Conservation (phyloP, 2,329 filamentous ascomycete genomes). For the Diaporthe sp. region DNA sequence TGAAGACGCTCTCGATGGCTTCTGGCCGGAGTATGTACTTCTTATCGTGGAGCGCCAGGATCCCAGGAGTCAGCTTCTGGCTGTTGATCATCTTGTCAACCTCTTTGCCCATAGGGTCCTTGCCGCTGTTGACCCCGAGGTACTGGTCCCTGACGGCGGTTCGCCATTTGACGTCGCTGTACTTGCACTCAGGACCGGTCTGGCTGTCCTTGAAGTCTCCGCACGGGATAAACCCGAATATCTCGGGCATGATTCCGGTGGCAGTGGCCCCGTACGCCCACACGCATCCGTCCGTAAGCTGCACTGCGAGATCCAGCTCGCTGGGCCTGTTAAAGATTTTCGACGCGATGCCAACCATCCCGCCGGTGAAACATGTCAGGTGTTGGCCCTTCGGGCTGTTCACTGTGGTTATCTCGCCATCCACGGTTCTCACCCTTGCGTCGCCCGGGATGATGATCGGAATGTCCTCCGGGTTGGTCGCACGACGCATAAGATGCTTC, state of each 20-base stretch:
- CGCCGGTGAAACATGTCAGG: conserved; percentile 74
- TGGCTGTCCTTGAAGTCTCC: conserved; percentile 45
- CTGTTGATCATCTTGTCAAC: conserved; percentile 34
- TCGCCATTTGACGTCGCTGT: conserved; percentile 47
- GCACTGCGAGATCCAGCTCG: conserved; percentile 69
- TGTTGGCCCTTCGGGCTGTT: conserved; percentile 63
- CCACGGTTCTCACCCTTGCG: conserved; percentile 49
- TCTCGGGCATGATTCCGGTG: conserved; percentile 74
- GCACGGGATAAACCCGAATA: conserved; percentile 63
- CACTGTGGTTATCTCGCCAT: conserved; percentile 45
- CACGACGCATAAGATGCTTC: conserved; percentile 57
- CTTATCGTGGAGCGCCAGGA: conserved; percentile 67
- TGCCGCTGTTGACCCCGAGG: conserved; percentile 18
- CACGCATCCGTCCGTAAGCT: conserved; percentile 74
- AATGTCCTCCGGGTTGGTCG: conserved; percentile 53
- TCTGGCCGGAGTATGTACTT: conserved; percentile 80
- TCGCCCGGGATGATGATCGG: conserved; percentile 66
- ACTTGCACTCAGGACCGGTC: conserved; percentile 45
- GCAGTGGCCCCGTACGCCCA: conserved; percentile 72
- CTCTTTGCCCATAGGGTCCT: conserved; percentile 31
- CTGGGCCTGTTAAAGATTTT: conserved; percentile 69
- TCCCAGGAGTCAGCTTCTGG: conserved; percentile 56
- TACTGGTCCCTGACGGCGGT: conserved; percentile 35
- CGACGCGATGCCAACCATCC: conserved; percentile 75
- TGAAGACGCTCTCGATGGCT: conserved; percentile 85